Evolutionary conservation across 2,329 filamentous ascomycete species (phyloP).

Genomic region (Aspergillus tamarii): DNA sequence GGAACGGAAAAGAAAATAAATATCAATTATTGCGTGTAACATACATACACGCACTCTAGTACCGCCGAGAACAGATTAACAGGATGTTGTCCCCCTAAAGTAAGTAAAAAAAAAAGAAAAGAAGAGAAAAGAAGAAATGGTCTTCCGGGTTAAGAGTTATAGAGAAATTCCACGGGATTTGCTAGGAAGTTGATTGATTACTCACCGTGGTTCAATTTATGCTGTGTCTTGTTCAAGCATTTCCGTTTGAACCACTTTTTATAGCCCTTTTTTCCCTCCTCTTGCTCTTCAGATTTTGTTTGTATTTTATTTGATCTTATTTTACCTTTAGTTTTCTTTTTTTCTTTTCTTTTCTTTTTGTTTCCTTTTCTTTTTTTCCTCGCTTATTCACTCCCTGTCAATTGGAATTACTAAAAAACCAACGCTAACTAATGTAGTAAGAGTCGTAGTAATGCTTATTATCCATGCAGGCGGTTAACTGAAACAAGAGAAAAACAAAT

Average conservation of each 20-base stretch:
- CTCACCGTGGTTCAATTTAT: too few species aligned
- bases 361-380: background rate
- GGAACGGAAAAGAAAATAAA: background rate
- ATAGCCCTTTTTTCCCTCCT: too few species aligned
- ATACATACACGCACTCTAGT: background rate
- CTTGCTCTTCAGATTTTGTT: too few species aligned
- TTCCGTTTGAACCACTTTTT: too few species aligned
- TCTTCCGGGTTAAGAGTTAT: too few species aligned
- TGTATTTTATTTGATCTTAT: background rate
- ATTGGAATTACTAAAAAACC: background rate
- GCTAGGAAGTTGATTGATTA: too few species aligned
- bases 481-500: slow-evolving; percentile 6
- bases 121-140: too few species aligned
- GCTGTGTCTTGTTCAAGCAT: too few species aligned
- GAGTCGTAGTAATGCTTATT: background rate
- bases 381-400: background rate
- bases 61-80: background rate
- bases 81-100: too few species aligned
- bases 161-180: too few species aligned
- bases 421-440: background rate
- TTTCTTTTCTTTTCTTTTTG: background rate
- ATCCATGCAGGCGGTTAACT: background rate
- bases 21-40: background rate
- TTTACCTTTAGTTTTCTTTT: background rate
- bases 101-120: too few species aligned